Evolutionary conservation across 345 rosid genomes (phyloP).

Genomic region (Excoecaria cochinchinensis): DNA sequence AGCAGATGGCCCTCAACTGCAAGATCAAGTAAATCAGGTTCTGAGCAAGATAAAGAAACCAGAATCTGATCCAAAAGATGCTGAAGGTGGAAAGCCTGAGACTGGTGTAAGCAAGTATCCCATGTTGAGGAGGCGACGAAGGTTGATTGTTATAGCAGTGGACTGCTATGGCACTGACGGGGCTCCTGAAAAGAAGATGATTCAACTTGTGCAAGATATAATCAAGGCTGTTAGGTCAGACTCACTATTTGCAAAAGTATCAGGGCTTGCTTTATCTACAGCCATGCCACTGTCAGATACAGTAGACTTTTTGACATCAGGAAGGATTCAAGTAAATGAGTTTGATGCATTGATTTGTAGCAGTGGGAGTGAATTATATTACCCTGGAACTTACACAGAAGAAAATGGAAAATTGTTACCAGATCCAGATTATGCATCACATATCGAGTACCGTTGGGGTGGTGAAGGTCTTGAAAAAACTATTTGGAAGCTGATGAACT

Average conservation of each 20-base stretch:
- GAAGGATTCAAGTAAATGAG: constrained; percentile 63
- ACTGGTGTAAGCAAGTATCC: constrained; percentile 65
- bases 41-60: constrained; percentile 68
- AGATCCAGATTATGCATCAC: constrained; percentile 82
- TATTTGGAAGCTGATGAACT: constrained; percentile 79
- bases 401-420: constrained; percentile 72
- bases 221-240: constrained; percentile 65
- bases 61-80: constrained; percentile 40
- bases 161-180: constrained; percentile 79
- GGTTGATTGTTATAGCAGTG: constrained; percentile 65
- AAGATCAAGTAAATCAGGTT: constrained; percentile 70
- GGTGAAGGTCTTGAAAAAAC: constrained; percentile 83
- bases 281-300: constrained; percentile 77
- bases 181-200: constrained; percentile 60
- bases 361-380: constrained; percentile 90
- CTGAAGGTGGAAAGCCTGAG: constrained; percentile 55
- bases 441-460: constrained; percentile 92
- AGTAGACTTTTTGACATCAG: constrained; percentile 51
- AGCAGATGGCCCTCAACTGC: constrained; percentile 41
- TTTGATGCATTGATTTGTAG: constrained; percentile 90
- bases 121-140: constrained; percentile 65
- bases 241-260: constrained; percentile 50
- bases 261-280: constrained; percentile 81
- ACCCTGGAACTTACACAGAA: constrained; percentile 60
- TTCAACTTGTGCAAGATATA: constrained; percentile 54